Base-by-base conservation (phyloP, 768 basidiomycete species). In the Naematelia encephala region DNA sequence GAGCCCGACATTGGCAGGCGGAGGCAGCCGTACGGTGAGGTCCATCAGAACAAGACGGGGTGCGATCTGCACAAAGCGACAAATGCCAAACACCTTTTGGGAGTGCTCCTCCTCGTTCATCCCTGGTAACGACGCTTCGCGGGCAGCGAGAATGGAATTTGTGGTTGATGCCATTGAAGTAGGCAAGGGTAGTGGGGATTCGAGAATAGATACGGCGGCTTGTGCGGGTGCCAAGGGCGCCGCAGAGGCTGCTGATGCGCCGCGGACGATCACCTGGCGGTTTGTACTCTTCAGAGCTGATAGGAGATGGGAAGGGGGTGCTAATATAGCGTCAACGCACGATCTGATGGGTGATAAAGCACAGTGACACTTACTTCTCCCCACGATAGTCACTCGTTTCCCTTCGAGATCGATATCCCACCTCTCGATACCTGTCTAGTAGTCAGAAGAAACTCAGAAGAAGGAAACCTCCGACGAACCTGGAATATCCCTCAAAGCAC, bases 11-110 rank as follows among this genome's bases (percentile, higher is more conserved):
- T 45, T 49, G 5, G 69, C 47, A 14, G 67, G 63, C 26, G 75
- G 70, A 5, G 76, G 76, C 25, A 77, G 57, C 16, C 72, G 57
- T 22, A 77, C 68, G 0, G 74, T 77, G n/a, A 77, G 56, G 54
- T 77, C 76, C 66, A 77, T 67, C 10, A 77, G 61, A 22, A 70
- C 59, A 4, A 66, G 62, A 25, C 65, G 60, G 2, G 76, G 74
- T 0, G 69, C 69, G 25, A 77, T 74, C 42, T 77, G 76, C 5
- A 77, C 72, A 46, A 77, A 68, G 16, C 76, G 68, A 43, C 70
- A 72, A 27, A 77, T 75, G 13, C 76, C 76, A 60, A 74, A 73
- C 11, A 77, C 76, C 59, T 77, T 74, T 58, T 77, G 76, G 12
- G 71, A 59, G 56, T 63, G 63, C 44, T 74, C 73, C 29, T 63